These are phyloP conservation scores for Lactarius evosmus DNA, from an alignment of 768 basidiomycete species.

Conservation along the genomic window DNA sequence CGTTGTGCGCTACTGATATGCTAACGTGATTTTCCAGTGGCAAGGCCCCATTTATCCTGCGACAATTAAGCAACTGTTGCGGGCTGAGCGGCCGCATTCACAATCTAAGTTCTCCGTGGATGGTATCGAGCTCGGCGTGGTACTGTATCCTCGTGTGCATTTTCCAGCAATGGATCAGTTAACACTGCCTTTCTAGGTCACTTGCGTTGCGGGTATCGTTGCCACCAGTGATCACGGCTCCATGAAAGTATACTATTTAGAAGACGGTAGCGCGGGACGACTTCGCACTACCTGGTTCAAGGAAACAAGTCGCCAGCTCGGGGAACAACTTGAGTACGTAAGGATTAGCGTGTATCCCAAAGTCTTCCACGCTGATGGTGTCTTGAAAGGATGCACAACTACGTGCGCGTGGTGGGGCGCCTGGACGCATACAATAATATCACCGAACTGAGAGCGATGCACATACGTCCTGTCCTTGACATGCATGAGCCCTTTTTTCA, in stretches of 20 bases:
- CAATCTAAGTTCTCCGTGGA: conserved; percentile 16
- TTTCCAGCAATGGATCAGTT: neutral
- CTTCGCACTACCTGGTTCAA: conserved; percentile 13
- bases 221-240: conserved; percentile 22
- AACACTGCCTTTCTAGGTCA: conserved; percentile 36
- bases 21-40: conserved; percentile 3
- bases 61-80: conserved; percentile 52
- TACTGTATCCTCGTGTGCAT: conserved; percentile 2
- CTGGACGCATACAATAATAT: conserved; percentile 35
- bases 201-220: conserved; percentile 47
- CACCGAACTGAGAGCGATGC: conserved; percentile 40
- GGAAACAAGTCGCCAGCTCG: neutral
- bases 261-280: conserved; percentile 38
- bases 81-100: conserved; percentile 33
- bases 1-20: neutral
- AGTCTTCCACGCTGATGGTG: neutral
- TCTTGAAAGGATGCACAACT: conserved; percentile 4
- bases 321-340: neutral
- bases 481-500: conserved; percentile 49
- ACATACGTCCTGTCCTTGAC: conserved; percentile 42
- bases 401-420: conserved; percentile 17
- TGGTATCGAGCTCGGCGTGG: conserved; percentile 20
- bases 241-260: conserved; percentile 30
- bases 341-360: neutral
- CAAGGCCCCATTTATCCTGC: conserved; percentile 40